These are phyloP conservation scores for Eucalyptus marginata DNA, from an alignment of 345 rosid genomes.

Conservation along the genomic window DNA sequence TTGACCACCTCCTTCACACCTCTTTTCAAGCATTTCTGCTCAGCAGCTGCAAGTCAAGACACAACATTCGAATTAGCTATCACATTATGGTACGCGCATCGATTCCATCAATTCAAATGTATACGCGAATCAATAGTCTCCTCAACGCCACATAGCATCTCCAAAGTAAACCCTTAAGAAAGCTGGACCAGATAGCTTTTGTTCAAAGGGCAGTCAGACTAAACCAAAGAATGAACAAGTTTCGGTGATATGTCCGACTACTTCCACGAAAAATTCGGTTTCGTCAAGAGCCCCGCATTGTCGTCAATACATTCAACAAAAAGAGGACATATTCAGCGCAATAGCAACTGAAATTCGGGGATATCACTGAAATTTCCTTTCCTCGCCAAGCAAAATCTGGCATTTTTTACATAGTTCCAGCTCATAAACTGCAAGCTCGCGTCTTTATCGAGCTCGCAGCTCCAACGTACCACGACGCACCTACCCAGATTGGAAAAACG, in stretches of 20 bases:
- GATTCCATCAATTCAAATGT: not conserved
- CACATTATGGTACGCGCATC: accelerated
- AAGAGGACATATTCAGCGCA: not conserved
- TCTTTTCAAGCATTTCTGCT: conserved; percentile 85
- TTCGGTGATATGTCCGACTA: not conserved
- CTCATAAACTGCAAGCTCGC: not conserved
- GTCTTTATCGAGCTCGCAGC: not conserved
- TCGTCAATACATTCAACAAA: not conserved
- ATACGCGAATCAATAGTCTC: not conserved
- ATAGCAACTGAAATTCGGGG: not conserved
- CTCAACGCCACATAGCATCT: not conserved
- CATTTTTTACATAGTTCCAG: not conserved
- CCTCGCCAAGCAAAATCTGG: not conserved
- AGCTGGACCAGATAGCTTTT: not conserved
- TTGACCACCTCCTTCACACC: conserved; percentile 98
- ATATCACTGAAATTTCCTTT: not conserved
- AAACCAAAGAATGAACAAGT: not conserved
- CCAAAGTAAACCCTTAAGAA: not conserved
- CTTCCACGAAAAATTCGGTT: not conserved
- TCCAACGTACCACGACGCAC: not conserved
- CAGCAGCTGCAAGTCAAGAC: conserved; percentile 42
- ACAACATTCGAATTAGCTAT: not conserved
- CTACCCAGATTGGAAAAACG: not conserved
- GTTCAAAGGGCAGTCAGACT: not conserved
- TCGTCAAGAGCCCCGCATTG: not conserved